Evolutionary conservation across 2,329 filamentous ascomycete species (phyloP), one percentile per base, ranked within the genome.

Genomic region (Daldinia eschscholtzii): DNA sequence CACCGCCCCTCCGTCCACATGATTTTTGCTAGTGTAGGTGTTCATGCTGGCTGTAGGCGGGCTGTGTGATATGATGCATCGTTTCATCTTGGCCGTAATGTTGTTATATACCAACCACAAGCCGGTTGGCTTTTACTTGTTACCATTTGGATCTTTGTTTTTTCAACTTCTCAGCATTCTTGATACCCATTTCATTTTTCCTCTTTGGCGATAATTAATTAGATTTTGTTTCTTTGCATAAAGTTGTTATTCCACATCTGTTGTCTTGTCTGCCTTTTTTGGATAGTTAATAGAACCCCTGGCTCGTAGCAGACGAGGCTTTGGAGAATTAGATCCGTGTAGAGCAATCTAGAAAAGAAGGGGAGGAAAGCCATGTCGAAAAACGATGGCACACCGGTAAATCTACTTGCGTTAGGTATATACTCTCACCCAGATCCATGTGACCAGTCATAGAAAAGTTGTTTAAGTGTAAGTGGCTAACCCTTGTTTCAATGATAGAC

Each of bases 401-500:
- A 65, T 61, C 41, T 65, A 23, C 50, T 65, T 3, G 63, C 63
- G 6, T 44, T 65, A 65, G 63, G 63, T 65, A 65, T 18, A 50
- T 48, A 12, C 23, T 18, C 10, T 35, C 23, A 50, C 9, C 26
- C 15, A 33, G 20, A 23, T 35, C 6, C 33, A 28, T 28, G 30
- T 39, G 56, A 41, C 35, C 7, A 18, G 33, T 39, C 13, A n/a
- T 42, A 1, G 2, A 4, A 10, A 7, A 26, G 15, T 28, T 42
- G 20, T 26, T 9, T 41, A 3, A 48, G 33, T 18, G 39, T 50
- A 26, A 4, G 5, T 20, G n/a, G 18, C 63, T 65, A 57, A 65
- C 18, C 3, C 26, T 37, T 44, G 5, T 37, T 28, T 42, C 9
- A 26, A 37, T 6, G 33, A 3, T 30, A 77, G 74, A 82, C 67